A percentile compares a stretch with the other conserved stretches of the same genome.
Conservation (phyloP, 169 alveolate species). For the Plasmodium adleri region DNA sequence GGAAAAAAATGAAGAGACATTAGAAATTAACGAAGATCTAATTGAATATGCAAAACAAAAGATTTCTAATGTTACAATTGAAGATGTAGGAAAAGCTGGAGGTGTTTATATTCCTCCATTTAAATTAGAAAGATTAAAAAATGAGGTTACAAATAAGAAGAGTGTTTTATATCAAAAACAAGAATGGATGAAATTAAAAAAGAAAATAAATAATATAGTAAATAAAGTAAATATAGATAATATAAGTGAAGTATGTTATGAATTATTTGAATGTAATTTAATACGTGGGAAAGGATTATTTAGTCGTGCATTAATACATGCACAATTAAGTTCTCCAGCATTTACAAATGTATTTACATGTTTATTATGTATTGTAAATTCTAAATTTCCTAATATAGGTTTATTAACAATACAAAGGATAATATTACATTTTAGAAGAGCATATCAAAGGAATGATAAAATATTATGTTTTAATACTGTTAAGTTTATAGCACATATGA, state of each 20-base stretch:
- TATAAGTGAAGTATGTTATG: constrained; percentile 89
- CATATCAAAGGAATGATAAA: constrained; percentile 94
- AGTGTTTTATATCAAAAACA: constrained; percentile 94
- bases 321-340: constrained; percentile 98
- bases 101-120: constrained; percentile 98
- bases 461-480: constrained; percentile 95
- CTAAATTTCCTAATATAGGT: constrained; percentile 98
- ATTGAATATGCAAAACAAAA: constrained; percentile 79
- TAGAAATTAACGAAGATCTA: constrained; percentile 77
- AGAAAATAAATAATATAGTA: constrained; percentile 95
- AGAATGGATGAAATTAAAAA: constrained; percentile 98
- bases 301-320: constrained; percentile 96
- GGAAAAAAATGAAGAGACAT: neutral
- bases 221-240: constrained; percentile 95
- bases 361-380: constrained; percentile 96
- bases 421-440: constrained; percentile 93
- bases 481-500: constrained; percentile 97
- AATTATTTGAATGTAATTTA: constrained; percentile 96
- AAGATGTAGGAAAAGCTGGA: constrained; percentile 89
- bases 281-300: constrained; percentile 98
- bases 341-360: constrained; percentile 97
- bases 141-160: constrained; percentile 91
- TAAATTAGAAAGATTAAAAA: constrained; percentile 94
- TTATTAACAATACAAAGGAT: constrained; percentile 94
- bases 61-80: constrained; percentile 76